A percentile compares a stretch with the other conserved stretches of the same genome.
phyloP scores from a whole-genome alignment of 371 early-diverging fungal species.

The Amoeboaphelidium occidentale region DNA sequence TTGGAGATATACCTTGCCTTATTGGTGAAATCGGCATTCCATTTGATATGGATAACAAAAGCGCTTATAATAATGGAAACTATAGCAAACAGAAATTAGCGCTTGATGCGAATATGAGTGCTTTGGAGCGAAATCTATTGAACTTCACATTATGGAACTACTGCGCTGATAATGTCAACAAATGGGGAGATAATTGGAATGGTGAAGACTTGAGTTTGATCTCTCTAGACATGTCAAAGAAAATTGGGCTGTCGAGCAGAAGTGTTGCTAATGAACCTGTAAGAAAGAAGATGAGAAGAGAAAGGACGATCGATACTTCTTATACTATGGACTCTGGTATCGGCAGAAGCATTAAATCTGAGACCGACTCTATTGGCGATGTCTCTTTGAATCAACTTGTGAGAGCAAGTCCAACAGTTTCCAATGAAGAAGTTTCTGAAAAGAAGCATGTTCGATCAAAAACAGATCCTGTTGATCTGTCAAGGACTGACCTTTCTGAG shows the following conservation, averaged over 20 bases:
- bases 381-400: too few relatives aligned
- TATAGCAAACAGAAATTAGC: constrained; percentile 27
- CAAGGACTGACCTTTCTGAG: background rate
- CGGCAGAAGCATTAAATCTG: constrained; percentile 57
- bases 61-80: constrained; percentile 6
- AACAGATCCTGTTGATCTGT: background rate
- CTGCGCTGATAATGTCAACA: constrained; percentile 24
- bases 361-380: too few relatives aligned
- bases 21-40: constrained; percentile 51
- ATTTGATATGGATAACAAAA: constrained; percentile 28
- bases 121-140: constrained; percentile 28
- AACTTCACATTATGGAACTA: constrained; percentile 41
- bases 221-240: constrained; percentile 12
- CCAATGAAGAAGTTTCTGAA: too few relatives aligned
- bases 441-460: background rate
- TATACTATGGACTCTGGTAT: constrained; percentile 26
- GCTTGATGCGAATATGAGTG: constrained; percentile 37
- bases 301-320: constrained; percentile 11
- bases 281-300: constrained; percentile 23
- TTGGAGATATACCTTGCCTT: constrained; percentile 24
- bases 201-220: constrained; percentile 38
- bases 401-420: too few relatives aligned
- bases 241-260: constrained; percentile 6
- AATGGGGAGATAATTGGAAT: constrained; percentile 43
- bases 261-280: constrained; percentile 6